Conservation (phyloP, 2,329 filamentous ascomycete genomes). For the Colletotrichum theobromicola region DNA sequence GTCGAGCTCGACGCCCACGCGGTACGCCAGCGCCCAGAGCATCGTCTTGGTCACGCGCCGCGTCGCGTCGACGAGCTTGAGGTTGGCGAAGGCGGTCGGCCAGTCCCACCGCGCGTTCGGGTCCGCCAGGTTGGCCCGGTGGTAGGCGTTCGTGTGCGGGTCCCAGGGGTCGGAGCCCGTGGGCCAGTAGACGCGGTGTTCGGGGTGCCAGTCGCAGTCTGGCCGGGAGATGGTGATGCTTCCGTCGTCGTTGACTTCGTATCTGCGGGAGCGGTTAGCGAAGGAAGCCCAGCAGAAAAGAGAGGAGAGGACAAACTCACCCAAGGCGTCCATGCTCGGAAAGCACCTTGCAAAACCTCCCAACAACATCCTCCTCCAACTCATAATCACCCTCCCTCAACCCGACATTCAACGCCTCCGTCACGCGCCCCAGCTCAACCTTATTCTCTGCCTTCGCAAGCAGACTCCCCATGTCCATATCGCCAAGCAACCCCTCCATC, state of each 20-base stretch:
- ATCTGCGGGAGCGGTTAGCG: too few relatives aligned
- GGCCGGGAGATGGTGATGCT: slow-evolving; percentile 31
- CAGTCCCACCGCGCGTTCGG: slow-evolving; percentile 19
- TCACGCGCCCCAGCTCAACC: neutral
- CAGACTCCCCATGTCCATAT: slow-evolving; percentile 28
- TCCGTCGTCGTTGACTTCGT: neutral
- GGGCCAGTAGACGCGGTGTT: slow-evolving; percentile 34
- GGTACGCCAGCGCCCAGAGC: slow-evolving; percentile 40
- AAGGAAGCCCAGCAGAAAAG: too few relatives aligned
- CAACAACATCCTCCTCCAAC: slow-evolving; percentile 27
- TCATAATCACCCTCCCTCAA: neutral
- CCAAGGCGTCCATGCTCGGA: slow-evolving; percentile 27
- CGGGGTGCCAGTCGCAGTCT: slow-evolving; percentile 30
- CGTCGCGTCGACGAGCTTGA: slow-evolving; percentile 23
- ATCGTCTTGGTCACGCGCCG: slow-evolving; percentile 26
- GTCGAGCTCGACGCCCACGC: slow-evolving; percentile 40
- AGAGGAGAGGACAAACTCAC: slow-evolving; percentile 19
- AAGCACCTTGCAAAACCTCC: slow-evolving; percentile 29
- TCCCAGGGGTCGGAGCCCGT: slow-evolving; percentile 6
- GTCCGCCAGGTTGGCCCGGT: neutral
- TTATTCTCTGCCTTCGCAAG: neutral
- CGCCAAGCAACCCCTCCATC: slow-evolving; percentile 35
- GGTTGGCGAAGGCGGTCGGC: slow-evolving; percentile 23
- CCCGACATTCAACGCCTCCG: neutral
- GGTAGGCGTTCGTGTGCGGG: neutral